Percentiles rank a stretch among this genome's conserved stretches.
phyloP scores from a whole-genome alignment of 2,329 filamentous ascomycete species.

The Sarocladiaceae sp. region DNA sequence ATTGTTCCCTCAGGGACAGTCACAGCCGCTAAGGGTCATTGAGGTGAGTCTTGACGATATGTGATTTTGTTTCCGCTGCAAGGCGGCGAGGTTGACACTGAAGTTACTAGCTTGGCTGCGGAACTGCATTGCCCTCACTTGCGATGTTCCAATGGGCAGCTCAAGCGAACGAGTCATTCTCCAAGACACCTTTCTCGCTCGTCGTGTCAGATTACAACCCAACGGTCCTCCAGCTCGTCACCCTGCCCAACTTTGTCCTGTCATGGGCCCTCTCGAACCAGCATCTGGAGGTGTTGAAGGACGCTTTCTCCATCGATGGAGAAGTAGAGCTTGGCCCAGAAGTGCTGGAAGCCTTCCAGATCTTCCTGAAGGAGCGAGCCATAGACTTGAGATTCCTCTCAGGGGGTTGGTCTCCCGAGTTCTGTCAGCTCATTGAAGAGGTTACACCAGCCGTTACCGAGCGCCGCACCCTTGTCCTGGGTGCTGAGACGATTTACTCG shows the following conservation, averaged over 20 bases:
- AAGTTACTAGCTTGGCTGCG: conserved; percentile 60
- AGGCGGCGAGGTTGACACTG: neutral
- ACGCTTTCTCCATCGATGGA: conserved; percentile 44
- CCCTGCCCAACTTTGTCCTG: conserved; percentile 70
- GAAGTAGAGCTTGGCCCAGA: conserved; percentile 59
- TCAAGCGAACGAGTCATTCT: conserved; percentile 13
- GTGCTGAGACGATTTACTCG: conserved; percentile 79
- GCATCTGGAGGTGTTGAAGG: conserved; percentile 30
- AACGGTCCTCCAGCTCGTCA: conserved; percentile 70
- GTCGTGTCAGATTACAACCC: conserved; percentile 75
- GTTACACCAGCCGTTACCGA: conserved; percentile 13
- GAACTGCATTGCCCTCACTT: conserved; percentile 67
- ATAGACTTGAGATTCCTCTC: conserved; percentile 63
- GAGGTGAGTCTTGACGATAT: conserved; percentile 40
- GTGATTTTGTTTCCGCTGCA: neutral
- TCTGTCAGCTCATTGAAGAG: conserved; percentile 52
- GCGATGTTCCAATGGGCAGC: conserved; percentile 61
- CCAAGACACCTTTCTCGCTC: conserved; percentile 38
- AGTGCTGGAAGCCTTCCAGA: conserved; percentile 52
- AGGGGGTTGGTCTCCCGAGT: conserved; percentile 64
- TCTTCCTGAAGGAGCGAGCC: conserved; percentile 39
- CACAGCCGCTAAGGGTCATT: conserved; percentile 37
- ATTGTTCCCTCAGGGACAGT: conserved; percentile 20
- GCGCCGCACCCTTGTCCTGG: conserved; percentile 50
- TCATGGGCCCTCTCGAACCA: conserved; percentile 52